A percentile compares a stretch with the other conserved stretches of the same genome.
phyloP scores from a whole-genome alignment of 192 early-diverging fungal species.

The Backusella morwellensis region DNA sequence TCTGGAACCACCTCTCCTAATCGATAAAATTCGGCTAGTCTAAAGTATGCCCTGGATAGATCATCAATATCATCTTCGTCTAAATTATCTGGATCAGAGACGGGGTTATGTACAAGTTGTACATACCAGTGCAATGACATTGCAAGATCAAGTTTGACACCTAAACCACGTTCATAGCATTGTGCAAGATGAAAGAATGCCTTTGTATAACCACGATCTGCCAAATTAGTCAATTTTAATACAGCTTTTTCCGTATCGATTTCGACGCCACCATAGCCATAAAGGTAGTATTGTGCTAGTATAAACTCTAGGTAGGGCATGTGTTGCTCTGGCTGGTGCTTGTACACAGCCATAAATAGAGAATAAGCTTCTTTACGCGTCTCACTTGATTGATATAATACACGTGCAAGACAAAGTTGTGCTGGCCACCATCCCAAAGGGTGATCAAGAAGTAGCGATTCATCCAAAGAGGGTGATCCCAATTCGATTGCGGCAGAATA shows the following conservation, averaged over 20 bases:
- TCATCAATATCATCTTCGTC: conserved; percentile 33
- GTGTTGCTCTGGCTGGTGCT: conserved; percentile 13
- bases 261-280: conserved; percentile 31
- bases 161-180: conserved; percentile 35
- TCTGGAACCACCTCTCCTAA: conserved; percentile 12
- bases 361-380: conserved; percentile 21
- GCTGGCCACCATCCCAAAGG: conserved; percentile 24
- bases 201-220: conserved; percentile 24
- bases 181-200: conserved; percentile 29
- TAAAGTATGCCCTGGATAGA: conserved; percentile 16
- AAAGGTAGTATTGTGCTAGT: conserved; percentile 30
- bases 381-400: conserved; percentile 19
- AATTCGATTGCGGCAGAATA: conserved; percentile 18
- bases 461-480: not conserved
- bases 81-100: conserved; percentile 9
- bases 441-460: not conserved
- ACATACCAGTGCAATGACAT: conserved; percentile 32
- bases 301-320: conserved; percentile 2
- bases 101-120: conserved; percentile 7
- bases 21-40: conserved; percentile 30
- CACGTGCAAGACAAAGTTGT: conserved; percentile 28
- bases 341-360: conserved; percentile 4
- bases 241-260: conserved; percentile 17
- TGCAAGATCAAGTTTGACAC: conserved; percentile 10
- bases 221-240: conserved; percentile 16